phyloP scores from a whole-genome alignment of 164 flowering plant genomes.

The Cinnamomum micranthum region DNA sequence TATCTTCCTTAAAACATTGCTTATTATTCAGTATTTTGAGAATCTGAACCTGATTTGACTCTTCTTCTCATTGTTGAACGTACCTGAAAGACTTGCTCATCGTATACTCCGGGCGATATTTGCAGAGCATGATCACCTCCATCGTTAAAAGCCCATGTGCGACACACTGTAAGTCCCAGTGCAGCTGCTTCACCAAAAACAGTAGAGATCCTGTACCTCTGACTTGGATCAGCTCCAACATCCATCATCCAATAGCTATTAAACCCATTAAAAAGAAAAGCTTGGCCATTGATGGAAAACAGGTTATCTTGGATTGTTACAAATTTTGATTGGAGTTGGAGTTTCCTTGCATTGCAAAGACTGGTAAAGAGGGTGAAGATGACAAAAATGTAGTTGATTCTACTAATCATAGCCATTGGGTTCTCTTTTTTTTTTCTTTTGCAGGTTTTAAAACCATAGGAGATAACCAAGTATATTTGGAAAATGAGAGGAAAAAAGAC shows the following conservation, averaged over 20 bases:
- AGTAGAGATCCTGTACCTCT: slow-evolving; percentile 23
- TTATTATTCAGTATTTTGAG: too few species aligned
- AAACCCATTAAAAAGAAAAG: slow-evolving; percentile 32
- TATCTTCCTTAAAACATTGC: background rate
- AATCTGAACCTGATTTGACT: background rate
- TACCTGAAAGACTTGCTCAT: slow-evolving; percentile 28
- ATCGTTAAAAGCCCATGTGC: slow-evolving; percentile 34
- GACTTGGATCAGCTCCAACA: slow-evolving; percentile 24
- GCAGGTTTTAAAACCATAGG: background rate
- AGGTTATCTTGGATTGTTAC: slow-evolving; percentile 12
- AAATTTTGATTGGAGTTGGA: slow-evolving; percentile 12
- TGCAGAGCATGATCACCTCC: slow-evolving; percentile 27
- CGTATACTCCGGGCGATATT: slow-evolving; percentile 26
- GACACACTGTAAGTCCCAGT: slow-evolving; percentile 23
- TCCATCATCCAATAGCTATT: slow-evolving; percentile 37
- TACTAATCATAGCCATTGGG: slow-evolving; percentile 4
- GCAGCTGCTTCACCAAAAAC: slow-evolving; percentile 23
- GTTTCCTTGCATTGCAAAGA: slow-evolving; percentile 8
- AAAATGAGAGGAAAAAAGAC: background rate
- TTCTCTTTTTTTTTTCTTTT: too few species aligned
- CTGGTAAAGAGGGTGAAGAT: background rate
- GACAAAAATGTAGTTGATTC: slow-evolving; percentile 1
- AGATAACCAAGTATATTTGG: background rate
- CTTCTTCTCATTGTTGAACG: background rate
- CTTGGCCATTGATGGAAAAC: slow-evolving; percentile 22